Base-by-base conservation (phyloP, 2,329 filamentous ascomycete genomes). In the Colletotrichum incanum region DNA sequence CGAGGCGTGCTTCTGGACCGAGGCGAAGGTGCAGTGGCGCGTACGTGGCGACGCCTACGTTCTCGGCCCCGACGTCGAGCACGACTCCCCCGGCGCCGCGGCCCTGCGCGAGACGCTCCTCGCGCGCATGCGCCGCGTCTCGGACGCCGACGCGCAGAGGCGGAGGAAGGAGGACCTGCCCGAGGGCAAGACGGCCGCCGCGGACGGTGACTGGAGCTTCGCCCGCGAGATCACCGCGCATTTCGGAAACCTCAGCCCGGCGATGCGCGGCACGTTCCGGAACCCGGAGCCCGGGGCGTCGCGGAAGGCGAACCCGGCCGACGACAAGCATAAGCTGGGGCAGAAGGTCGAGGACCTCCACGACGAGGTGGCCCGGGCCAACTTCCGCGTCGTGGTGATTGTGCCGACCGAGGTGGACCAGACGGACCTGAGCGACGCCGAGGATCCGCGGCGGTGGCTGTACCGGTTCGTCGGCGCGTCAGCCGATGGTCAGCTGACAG, bases 181-280 rank as follows among this genome's bases (percentile, higher is more conserved):
- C 5, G 50, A 47, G 8, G 67, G 56, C 34, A 34, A 65, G 9
- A 26, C 56, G 41, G 56, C 52, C 16, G 69, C 66, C 14, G 43
- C 73, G 20, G 73, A 78, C 1, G 83, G 82, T 16, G 82, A 84
- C 1, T 98, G 95, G 94, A 93, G 89, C 76, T 98, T 94, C 92
- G 84, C 84, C 58, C 92, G 86, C 74, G 95, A 98, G 83, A 82
- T 98, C 47, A 95, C 93, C 62, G 93, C 90, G 60, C 94, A 96
- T 80, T 98, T 98, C 88, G 96, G 94, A 26, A 98, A 98, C 81
- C 83, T 96, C 76, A 92, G 90, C 75, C 96, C 96, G 8, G 84
- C 86, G 1, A 94, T 98, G 91, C 88, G 95, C 80, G 93, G 93
- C 12, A 88, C 89, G 11, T 95, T 95, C 80, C 92, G 90, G 82